These are phyloP conservation scores for Coleophoma crateriformis DNA, from an alignment of 2,329 filamentous ascomycete genomes.

Conservation along the genomic window DNA sequence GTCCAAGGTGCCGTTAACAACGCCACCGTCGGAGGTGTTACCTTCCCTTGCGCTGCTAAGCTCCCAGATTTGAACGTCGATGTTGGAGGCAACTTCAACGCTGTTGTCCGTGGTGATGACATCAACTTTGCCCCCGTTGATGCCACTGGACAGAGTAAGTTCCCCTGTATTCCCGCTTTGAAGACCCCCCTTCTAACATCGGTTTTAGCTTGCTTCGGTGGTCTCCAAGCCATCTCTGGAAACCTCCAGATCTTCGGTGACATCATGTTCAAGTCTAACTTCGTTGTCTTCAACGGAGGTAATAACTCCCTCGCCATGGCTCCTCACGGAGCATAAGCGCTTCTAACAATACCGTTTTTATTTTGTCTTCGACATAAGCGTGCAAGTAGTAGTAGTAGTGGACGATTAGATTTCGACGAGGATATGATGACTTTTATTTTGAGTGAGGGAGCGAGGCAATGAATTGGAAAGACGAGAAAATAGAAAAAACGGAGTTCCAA, in stretches of 20 bases:
- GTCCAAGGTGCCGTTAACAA: constrained; percentile 31
- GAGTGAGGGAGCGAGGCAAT: too few relatives aligned
- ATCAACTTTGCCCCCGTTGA: constrained; percentile 49
- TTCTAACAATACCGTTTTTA: too few relatives aligned
- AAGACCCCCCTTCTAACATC: constrained; percentile 3
- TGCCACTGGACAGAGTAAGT: constrained; percentile 40
- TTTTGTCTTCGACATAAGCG: too few relatives aligned
- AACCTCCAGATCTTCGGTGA: constrained; percentile 58
- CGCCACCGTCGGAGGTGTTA: constrained; percentile 27
- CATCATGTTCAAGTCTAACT: constrained; percentile 57
- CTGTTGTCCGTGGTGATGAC: constrained; percentile 33
- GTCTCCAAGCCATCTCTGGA: constrained; percentile 53
- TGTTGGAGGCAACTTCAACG: constrained; percentile 36
- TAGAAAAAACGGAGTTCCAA: too few relatives aligned
- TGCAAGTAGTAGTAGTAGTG: too few relatives aligned
- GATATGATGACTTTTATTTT: too few relatives aligned
- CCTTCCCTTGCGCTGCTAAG: constrained; percentile 29
- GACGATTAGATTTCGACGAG: too few relatives aligned
- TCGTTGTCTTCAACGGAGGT: constrained; percentile 50
- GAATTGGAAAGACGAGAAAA: too few relatives aligned
- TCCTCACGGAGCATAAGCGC: constrained; percentile 12
- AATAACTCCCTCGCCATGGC: constrained; percentile 50
- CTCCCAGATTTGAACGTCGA: constrained; percentile 31
- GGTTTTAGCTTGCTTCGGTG: constrained; percentile 56
- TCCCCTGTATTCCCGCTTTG: neutral